Evolutionary conservation across 345 rosid genomes (phyloP).

Genomic region (Arabidopsis suecica): DNA sequence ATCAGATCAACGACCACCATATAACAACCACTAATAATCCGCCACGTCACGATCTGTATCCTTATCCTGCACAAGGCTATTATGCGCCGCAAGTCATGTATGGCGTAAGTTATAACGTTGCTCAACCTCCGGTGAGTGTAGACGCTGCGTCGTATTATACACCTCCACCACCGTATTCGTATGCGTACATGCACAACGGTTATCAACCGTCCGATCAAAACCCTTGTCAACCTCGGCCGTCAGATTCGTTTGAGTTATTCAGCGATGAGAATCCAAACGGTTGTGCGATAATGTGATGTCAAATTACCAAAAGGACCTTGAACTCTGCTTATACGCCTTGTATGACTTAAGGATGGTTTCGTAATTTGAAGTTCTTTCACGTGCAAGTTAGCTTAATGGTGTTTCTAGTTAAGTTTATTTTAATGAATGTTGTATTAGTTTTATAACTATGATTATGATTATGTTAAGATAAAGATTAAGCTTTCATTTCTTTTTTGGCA

Average conservation of each 20-base stretch:
- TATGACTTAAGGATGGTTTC: slow-evolving; percentile 17
- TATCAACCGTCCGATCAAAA: slow-evolving; percentile 47
- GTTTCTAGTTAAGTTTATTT: slow-evolving; percentile 19
- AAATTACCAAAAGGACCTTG: slow-evolving; percentile 16
- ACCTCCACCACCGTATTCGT: slow-evolving; percentile 48
- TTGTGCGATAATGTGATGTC: slow-evolving; percentile 67
- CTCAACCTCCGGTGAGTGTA: slow-evolving; percentile 48
- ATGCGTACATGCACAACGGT: slow-evolving; percentile 51
- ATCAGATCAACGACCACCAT: slow-evolving; percentile 1
- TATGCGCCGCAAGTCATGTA: slow-evolving; percentile 51
- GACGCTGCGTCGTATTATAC: slow-evolving; percentile 47
- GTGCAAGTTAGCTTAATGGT: slow-evolving; percentile 29
- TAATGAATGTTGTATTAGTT: slow-evolving; percentile 4
- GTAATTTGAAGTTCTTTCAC: slow-evolving; percentile 12
- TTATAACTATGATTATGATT: slow-evolving; percentile 24
- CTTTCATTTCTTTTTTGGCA: not conserved
- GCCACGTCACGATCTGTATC: slow-evolving; percentile 50
- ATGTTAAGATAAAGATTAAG: slow-evolving; percentile 32
- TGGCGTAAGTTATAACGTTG: slow-evolving; percentile 60
- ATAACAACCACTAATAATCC: slow-evolving; percentile 46
- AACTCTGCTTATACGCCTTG: slow-evolving; percentile 20
- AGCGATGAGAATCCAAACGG: slow-evolving; percentile 94
- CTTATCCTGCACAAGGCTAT: slow-evolving; percentile 45
- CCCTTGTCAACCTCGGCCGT: slow-evolving; percentile 47
- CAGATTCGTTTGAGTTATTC: slow-evolving; percentile 72